Base-by-base conservation (phyloP, 2,329 filamentous ascomycete genomes). In the Lachnellula suecica region DNA sequence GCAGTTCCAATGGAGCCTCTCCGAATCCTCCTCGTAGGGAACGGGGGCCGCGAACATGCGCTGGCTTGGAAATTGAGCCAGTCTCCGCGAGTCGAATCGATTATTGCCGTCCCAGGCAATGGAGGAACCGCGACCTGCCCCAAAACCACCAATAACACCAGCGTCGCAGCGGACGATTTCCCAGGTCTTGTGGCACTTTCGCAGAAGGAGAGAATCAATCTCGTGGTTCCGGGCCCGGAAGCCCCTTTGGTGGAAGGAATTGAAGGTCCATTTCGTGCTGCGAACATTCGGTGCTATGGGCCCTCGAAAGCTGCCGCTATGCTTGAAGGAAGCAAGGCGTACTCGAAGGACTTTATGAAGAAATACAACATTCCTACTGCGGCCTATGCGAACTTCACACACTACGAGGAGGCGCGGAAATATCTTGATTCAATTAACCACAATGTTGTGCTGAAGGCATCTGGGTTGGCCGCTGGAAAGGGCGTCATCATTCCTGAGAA, bases 271-370 rank as follows among this genome's bases (percentile, higher is more conserved):
- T 97, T 97, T 75, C 79, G 83, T 34, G 61, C 56, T 10, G 61
- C 49, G 29, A 57, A 41, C 6, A 65, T 65, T 23, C 52, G 52
- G 46, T 65, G 62, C 47, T 97, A 97, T 67, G 94, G 93, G 2
- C 94, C 94, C 4, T 88, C 85, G 52, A 85, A 88, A 72, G 83
- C 84, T 44, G 93, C 94, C 20, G 92, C 94, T 17, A 82, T 83
- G 41, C 90, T 99, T 81, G 94, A 99, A 73, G 94, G 94, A 54
- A 95, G 89, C 74, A 99, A 99, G 78, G 89, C 93, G 10, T 97
- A 95, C 71, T 91, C 89, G 57, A 99, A 99, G 70, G 92, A 97
- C 71, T 97, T 97, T 68, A 99, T 97, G 94, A 87, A 88, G 71
- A 85, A 87, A 60, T 84, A 96, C 73, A 81, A 81, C 64, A 96